These are phyloP conservation scores for Boletus coccyginus DNA, from an alignment of 768 basidiomycete genomes.

Conservation along the genomic window DNA sequence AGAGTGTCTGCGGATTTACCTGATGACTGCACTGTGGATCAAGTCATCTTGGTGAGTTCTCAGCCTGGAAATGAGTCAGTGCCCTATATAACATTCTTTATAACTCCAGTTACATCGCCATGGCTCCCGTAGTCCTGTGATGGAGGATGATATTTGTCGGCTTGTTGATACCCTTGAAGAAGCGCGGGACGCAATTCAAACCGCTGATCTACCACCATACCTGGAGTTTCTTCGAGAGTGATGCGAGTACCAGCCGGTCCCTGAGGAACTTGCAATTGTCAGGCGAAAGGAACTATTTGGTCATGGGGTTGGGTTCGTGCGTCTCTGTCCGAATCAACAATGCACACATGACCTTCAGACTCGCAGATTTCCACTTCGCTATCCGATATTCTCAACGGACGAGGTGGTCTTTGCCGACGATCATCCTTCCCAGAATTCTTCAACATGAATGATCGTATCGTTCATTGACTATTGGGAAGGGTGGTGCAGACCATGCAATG, in stretches of 20 bases:
- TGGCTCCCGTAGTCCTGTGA: constrained; percentile 38
- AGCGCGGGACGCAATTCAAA: constrained; percentile 21
- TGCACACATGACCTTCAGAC: neutral
- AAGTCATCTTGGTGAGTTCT: constrained; percentile 37
- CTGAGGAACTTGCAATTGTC: constrained; percentile 34
- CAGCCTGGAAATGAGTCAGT: too few relatives aligned
- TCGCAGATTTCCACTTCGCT: constrained; percentile 19
- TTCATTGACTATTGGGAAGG: too few relatives aligned
- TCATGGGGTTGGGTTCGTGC: constrained; percentile 37
- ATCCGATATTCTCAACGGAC: constrained; percentile 20
- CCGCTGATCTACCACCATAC: constrained; percentile 29
- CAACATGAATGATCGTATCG: too few relatives aligned
- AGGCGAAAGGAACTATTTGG: constrained; percentile 39
- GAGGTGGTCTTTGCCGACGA: constrained; percentile 12
- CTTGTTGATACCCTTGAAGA: constrained; percentile 32
- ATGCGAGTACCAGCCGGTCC: constrained; percentile 32
- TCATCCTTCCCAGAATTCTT: too few relatives aligned
- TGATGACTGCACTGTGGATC: constrained; percentile 39
- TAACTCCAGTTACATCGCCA: constrained; percentile 39
- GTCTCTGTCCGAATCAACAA: neutral
- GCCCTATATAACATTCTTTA: neutral
- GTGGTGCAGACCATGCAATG: too few relatives aligned
- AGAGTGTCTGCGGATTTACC: constrained; percentile 32
- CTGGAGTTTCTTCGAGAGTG: constrained; percentile 38
- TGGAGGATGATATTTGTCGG: constrained; percentile 27